Conservation (phyloP, 176 grass and related monocot genomes). For the Thinopyrum elongatum region DNA sequence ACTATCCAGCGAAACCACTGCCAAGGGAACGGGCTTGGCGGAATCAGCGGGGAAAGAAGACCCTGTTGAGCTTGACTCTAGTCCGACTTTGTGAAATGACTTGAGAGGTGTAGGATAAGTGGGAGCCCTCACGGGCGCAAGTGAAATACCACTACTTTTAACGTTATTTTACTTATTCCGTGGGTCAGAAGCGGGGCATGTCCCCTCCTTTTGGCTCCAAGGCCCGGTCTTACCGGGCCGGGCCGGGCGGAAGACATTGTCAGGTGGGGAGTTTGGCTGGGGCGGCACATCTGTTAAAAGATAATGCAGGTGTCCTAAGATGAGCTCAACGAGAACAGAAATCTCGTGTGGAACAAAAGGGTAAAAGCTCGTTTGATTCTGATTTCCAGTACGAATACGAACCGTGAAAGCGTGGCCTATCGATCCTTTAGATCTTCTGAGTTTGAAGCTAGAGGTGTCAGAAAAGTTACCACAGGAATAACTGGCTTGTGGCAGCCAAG, state of each 20-base stretch:
- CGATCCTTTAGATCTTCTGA: constrained; percentile 65
- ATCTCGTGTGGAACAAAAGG: constrained; percentile 75
- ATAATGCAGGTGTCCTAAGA: constrained; percentile 67
- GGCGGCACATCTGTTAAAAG: constrained; percentile 60
- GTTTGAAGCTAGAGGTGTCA: constrained; percentile 73
- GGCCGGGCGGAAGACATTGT: constrained; percentile 67
- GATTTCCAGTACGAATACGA: constrained; percentile 64
- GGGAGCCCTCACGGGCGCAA: background rate
- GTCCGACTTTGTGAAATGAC: too few species aligned
- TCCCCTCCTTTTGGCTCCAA: constrained; percentile 10
- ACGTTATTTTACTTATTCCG: constrained; percentile 34
- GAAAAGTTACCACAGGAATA: constrained; percentile 77
- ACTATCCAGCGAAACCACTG: too few species aligned
- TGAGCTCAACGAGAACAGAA: constrained; percentile 68
- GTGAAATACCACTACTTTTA: constrained; percentile 34
- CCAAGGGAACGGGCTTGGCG: too few species aligned
- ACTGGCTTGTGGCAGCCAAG: constrained; percentile 75
- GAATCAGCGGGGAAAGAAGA: too few species aligned
- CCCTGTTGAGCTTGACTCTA: too few species aligned
- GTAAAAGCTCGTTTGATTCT: constrained; percentile 77
- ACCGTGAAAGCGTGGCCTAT: constrained; percentile 73
- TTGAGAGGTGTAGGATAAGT: constrained; percentile 20
- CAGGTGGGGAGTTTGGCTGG: constrained; percentile 62
- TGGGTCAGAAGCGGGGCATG: constrained; percentile 26
- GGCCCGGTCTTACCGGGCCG: background rate